Conservation (phyloP, 2,329 filamentous ascomycete genomes). For the Chaetomiaceae sp. region DNA sequence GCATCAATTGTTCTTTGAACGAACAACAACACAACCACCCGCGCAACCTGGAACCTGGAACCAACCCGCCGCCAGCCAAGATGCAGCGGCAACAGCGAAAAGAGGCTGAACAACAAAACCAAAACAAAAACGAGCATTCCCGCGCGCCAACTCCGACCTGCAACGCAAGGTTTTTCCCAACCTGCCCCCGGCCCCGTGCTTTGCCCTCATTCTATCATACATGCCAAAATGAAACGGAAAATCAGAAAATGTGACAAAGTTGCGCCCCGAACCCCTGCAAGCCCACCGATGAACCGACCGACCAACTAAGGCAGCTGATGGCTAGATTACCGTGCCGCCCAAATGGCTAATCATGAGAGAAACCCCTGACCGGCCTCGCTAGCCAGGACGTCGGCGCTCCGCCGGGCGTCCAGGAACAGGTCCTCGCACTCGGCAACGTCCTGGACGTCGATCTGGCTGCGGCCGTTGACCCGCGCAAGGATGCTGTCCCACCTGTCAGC, state of each 20-base stretch:
- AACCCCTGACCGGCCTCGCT: conserved; percentile 61
- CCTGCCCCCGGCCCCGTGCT: conserved; percentile 18
- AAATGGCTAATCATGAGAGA: conserved; percentile 48
- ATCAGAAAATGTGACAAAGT: conserved; percentile 30
- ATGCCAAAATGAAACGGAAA: no score
- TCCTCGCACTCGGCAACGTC: conserved; percentile 80
- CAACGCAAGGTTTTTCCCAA: conserved; percentile 25
- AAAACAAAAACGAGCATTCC: conserved; percentile 16
- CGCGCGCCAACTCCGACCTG: conserved; percentile 28
- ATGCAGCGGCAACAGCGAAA: conserved; percentile 1
- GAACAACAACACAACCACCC: background rate
- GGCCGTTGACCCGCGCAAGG: conserved; percentile 78
- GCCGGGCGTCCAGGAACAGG: conserved; percentile 75
- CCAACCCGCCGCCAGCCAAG: conserved; percentile 15
- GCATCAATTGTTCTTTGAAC: conserved; percentile 6
- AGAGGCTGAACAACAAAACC: conserved; percentile 1
- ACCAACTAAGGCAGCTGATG: no score
- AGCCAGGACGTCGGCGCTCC: conserved; percentile 67
- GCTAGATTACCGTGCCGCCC: background rate
- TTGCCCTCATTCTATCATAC: conserved; percentile 26
- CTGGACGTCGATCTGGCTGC: conserved; percentile 68
- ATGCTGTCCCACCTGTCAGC: conserved; percentile 51
- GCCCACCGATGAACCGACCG: background rate
- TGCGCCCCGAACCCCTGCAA: conserved; percentile 10
- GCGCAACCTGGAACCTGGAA: no score